Evolutionary conservation across 2,329 filamentous ascomycete genomes (phyloP).

Genomic region (Allantophomopsis cytisporea): DNA sequence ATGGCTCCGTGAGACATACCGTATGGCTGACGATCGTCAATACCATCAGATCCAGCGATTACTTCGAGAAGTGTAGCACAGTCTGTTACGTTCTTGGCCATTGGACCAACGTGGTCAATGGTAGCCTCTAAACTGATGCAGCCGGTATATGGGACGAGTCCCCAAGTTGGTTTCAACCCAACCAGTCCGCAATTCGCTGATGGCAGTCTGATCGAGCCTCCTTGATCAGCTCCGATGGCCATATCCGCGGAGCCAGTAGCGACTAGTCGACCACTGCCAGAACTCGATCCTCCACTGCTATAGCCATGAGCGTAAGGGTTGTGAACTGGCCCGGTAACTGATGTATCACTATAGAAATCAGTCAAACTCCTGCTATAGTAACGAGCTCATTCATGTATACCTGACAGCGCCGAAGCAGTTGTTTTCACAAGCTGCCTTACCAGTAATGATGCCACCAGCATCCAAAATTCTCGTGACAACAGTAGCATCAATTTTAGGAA

Average conservation of each 20-base stretch:
- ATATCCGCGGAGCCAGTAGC: constrained; percentile 27
- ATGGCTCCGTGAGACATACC: constrained; percentile 13
- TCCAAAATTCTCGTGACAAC: constrained; percentile 10
- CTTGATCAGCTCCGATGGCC: constrained; percentile 17
- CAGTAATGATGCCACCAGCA: constrained; percentile 9
- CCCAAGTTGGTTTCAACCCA: constrained; percentile 13
- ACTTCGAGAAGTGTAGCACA: constrained; percentile 27
- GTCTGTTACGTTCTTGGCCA: constrained; percentile 25
- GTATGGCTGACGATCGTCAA: constrained; percentile 30
- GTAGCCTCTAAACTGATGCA: constrained; percentile 33
- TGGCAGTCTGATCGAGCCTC: constrained; percentile 12
- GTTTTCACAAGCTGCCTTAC: constrained; percentile 13
- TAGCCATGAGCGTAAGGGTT: constrained; percentile 31
- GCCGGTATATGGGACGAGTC: constrained; percentile 13
- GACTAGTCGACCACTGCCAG: constrained; percentile 31
- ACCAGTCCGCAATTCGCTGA: constrained; percentile 12
- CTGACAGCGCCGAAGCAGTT: constrained; percentile 13
- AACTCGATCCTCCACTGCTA: constrained; percentile 33
- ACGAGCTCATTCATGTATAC: constrained; percentile 1
- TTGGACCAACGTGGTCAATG: constrained; percentile 34
- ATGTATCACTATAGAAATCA: constrained; percentile 7
- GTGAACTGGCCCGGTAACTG: constrained; percentile 15
- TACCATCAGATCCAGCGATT: constrained; percentile 31
- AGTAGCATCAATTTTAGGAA: constrained; percentile 10
- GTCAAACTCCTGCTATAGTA: neutral